Evolutionary conservation across 257 asterid species (phyloP).

Genomic region (Catharanthus roseus): DNA sequence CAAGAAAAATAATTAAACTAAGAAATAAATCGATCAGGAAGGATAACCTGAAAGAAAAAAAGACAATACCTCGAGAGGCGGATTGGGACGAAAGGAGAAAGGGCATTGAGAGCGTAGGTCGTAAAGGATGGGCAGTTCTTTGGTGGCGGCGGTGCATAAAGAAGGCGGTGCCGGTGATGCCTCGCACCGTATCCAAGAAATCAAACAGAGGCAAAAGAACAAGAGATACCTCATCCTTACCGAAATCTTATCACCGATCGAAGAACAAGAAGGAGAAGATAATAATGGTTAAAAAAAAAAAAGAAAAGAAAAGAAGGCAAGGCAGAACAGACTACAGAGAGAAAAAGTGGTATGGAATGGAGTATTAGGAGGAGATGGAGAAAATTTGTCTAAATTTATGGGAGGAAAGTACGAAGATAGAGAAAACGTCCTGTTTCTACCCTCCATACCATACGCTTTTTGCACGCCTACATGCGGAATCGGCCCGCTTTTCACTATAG

Average conservation of each 20-base stretch:
- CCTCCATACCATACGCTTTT: too few relatives aligned
- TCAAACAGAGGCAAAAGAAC: background rate
- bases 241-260: background rate
- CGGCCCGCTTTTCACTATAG: too few relatives aligned
- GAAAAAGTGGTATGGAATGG: background rate
- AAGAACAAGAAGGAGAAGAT: background rate
- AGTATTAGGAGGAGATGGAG: too few relatives aligned
- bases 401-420: background rate
- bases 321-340: background rate
- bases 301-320: background rate
- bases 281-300: too few relatives aligned
- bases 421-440: background rate
- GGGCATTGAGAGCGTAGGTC: conserved; percentile 7
- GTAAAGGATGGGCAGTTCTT: background rate
- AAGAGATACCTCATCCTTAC: conserved; percentile 1
- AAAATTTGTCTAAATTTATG: background rate
- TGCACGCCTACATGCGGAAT: too few relatives aligned
- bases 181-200: conserved; percentile 2
- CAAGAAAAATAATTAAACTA: background rate
- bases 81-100: background rate
- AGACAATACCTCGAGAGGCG: background rate
- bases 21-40: background rate
- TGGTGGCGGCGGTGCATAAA: background rate
- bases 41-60: background rate
- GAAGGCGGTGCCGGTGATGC: conserved; percentile 1